These are phyloP conservation scores for Lichtheimia corymbifera DNA, from an alignment of 371 early-diverging fungal genomes.

Conservation along the genomic window DNA sequence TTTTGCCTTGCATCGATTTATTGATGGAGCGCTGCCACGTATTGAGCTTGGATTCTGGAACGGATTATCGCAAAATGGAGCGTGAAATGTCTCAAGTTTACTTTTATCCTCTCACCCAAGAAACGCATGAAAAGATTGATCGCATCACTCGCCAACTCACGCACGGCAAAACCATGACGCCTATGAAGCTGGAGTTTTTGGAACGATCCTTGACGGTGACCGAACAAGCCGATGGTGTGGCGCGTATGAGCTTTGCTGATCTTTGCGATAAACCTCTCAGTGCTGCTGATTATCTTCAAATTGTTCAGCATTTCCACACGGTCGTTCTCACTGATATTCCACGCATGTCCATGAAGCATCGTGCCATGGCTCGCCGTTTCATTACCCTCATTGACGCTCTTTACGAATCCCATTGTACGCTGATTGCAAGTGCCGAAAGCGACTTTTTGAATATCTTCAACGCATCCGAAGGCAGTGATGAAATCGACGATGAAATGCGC, in stretches of 20 bases:
- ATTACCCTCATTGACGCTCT: conserved; percentile 94
- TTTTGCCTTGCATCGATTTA: conserved; percentile 88
- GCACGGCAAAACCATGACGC: conserved; percentile 29
- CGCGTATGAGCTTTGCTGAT: conserved; percentile 76
- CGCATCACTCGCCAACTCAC: conserved; percentile 34
- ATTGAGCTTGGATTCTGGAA: conserved; percentile 82
- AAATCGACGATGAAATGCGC: conserved; percentile 39
- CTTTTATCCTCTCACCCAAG: conserved; percentile 60
- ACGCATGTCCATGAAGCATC: conserved; percentile 73
- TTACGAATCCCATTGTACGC: conserved; percentile 73
- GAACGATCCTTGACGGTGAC: conserved; percentile 74
- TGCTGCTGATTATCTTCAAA: conserved; percentile 89
- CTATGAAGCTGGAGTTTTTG: conserved; percentile 65
- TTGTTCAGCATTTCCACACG: conserved; percentile 71
- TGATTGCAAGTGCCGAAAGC: conserved; percentile 75
- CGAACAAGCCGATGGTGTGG: conserved; percentile 65
- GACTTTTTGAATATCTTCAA: conserved; percentile 70
- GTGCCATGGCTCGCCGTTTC: conserved; percentile 89
- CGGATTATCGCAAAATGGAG: conserved; percentile 81
- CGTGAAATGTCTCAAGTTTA: conserved; percentile 59
- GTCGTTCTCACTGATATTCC: conserved; percentile 87
- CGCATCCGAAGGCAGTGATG: conserved; percentile 46
- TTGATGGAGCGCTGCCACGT: conserved; percentile 81
- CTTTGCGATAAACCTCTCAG: conserved; percentile 84
- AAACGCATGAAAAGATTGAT: conserved; percentile 48